A percentile compares a stretch with the other conserved stretches of the same genome.
These are phyloP conservation scores for Trichoderma hamatum DNA, from an alignment of 2,329 filamentous ascomycete genomes.

Conservation along the genomic window DNA sequence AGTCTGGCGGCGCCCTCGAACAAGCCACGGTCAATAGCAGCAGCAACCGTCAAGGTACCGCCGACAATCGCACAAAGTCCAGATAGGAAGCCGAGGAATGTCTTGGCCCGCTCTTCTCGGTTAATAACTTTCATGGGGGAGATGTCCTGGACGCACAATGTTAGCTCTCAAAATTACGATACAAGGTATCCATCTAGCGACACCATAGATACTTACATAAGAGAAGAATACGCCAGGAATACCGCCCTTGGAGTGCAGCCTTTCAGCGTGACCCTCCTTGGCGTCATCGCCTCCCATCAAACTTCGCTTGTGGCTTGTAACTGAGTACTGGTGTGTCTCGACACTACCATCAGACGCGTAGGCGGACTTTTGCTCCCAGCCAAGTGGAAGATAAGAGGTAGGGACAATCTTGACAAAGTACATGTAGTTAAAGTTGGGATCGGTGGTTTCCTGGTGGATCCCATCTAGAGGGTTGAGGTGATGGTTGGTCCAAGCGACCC, in stretches of 20 bases:
- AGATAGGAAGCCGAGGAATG: conserved; percentile 88
- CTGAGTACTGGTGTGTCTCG: conserved; percentile 97
- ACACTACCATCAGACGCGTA: conserved; percentile 57
- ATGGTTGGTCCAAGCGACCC: conserved; percentile 77
- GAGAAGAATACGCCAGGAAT: conserved; percentile 99
- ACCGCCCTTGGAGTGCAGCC: conserved; percentile 83
- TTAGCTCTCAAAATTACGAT: neutral
- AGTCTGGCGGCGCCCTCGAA: conserved; percentile 86
- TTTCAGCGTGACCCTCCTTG: conserved; percentile 87
- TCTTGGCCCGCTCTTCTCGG: conserved; percentile 85
- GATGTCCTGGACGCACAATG: conserved; percentile 68
- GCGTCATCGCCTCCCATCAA: conserved; percentile 81
- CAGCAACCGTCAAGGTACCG: conserved; percentile 92
- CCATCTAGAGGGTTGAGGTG: conserved; percentile 90
- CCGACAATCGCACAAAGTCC: conserved; percentile 94
- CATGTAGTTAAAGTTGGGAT: conserved; percentile 94
- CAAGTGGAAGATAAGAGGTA: conserved; percentile 90
- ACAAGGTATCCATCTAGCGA: neutral
- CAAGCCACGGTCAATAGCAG: conserved; percentile 85
- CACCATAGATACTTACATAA: conserved; percentile 67
- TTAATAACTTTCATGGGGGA: conserved; percentile 99
- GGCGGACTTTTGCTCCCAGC: conserved; percentile 69
- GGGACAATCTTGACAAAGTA: conserved; percentile 99
- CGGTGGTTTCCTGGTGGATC: conserved; percentile 73
- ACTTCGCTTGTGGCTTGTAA: conserved; percentile 93